Conservation (phyloP, 441 rosid species). For the Jatropha multifida region DNA sequence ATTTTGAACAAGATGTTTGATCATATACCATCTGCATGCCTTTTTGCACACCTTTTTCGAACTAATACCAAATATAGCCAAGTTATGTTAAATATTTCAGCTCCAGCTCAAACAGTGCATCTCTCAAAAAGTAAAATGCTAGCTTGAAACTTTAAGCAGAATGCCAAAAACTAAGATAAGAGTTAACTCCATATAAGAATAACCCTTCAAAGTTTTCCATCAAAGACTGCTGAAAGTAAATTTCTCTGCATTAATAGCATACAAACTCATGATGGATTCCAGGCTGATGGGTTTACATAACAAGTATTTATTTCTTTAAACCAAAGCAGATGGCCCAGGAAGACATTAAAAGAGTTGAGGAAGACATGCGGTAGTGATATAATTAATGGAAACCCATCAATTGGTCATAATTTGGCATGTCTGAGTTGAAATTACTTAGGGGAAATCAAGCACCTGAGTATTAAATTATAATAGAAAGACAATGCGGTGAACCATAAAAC, state of each 20-base stretch:
- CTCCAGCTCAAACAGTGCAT: not conserved
- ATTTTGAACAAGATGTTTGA: slow-evolving; percentile 2
- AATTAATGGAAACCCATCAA: not conserved
- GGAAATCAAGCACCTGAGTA: not conserved
- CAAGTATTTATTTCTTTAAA: not conserved
- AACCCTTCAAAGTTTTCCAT: not conserved
- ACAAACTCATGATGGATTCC: not conserved
- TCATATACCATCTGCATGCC: not conserved
- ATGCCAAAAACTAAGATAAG: not conserved
- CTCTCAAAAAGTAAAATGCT: not conserved
- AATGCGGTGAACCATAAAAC: not conserved
- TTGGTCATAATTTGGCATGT: slow-evolving; percentile 2
- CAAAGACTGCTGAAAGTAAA: not conserved
- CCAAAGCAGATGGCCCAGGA: not conserved
- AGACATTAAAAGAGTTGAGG: not conserved
- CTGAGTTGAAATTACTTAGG: not conserved
- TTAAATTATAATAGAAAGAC: not conserved
- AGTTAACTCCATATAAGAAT: not conserved
- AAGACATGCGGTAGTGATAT: not conserved
- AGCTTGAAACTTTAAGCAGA: not conserved
- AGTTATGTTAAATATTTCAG: not conserved
- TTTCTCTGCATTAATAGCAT: not conserved
- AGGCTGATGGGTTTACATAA: not conserved
- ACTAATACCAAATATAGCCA: not conserved
- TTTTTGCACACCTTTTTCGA: not conserved